Evolutionary conservation across 176 grass and related monocot genomes (phyloP), one percentile per base, ranked within the genome.

Genomic region (Metroxylon sagu): DNA sequence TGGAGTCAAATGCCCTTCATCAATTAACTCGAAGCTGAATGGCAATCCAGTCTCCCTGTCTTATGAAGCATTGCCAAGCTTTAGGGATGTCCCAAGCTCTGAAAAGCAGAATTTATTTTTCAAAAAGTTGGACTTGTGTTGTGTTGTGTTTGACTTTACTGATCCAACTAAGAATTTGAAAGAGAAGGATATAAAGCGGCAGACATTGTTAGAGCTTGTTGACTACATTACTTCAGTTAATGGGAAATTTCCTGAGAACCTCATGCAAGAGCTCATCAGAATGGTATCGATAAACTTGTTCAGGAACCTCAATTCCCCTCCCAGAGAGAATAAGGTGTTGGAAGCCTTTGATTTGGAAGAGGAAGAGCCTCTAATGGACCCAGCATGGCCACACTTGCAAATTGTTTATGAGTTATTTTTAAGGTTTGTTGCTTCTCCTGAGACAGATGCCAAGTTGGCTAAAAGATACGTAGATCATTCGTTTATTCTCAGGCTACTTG

Each of bases 401-500:
- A 53, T 62, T 59, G 59, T 73, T 48, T 73, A 73, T 62, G 70
- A 73, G 16, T 56, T 73, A 3, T 73, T 73, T 48, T 30, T 73
- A 54, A 61, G 70, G 16, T 73, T 73, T 56, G 50, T 73, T 73
- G 49, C 70, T 23, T 73, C 70, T 48, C 70, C 70, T 4, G 70
- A 73, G 29, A 73, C 50, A 8, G 70, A 73, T 55, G 59, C 70
- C 19, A 73, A 73, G 59, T 43, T 73, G 59, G 70, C 70, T 17
- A 73, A 73, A 19, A 62, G 70, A 54, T 73, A 73, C 17, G 16
- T 73, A 63, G 70, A 73, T 63, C 70, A 73, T 43, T 73, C 70
- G 15, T 73, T 73, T 55, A 51, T 73, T 62, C 50, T 73, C 55
- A 73, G 19, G 59, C 59, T 73, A 61, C 70, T 73, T 43, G 70